Evolutionary conservation across 2,329 filamentous ascomycete genomes (phyloP), one percentile per base, ranked within the genome.

Genomic region (Colletotrichum graminicola): DNA sequence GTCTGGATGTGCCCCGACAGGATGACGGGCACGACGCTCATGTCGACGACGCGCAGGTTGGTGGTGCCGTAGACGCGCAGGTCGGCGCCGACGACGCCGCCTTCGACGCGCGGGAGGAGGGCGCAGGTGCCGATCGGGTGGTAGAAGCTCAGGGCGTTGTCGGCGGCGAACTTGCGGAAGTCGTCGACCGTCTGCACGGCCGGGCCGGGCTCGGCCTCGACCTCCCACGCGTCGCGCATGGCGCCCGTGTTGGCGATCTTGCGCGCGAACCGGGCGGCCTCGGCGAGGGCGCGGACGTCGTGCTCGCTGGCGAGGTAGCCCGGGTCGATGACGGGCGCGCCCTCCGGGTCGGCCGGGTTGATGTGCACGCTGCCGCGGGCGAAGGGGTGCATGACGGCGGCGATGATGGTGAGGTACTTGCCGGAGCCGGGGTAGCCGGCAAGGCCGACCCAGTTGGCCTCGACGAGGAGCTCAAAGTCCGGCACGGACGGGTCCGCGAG

Each of bases 1-100:
- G 85, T 86, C 75, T 88, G 85, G 23, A 87, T 86, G 11, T 86
- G 81, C 0, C 74, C 84, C 79, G 77, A 86, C 79, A 69, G 83
- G 77, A 79, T 83, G 79, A 86, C 79, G 2, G 86, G 86, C 39
- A 88, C 82, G 23, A 87, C 76, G 18, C 83, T 85, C 0, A 84
- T 84, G 76, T 88, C 86, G 3, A 83, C 82, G 5, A 88, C 81
- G 3, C 86, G 80, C 8, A 88, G 80, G 51, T 84, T 83, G 47
- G 81, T 80, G 8, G 85, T 78, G 0, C 85, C 86, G 65, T 87
- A 83, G 0, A 88, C 86, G 55, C 79, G 81, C 0, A 88, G 52
- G 52, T 68, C 55, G 3, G 80, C 71, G 61, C 81, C 79, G 0
- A 84, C 83, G 14, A 84, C 83, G 23, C 82, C 83, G 14, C 82